Percentiles rank a stretch among this genome's conserved stretches.
Conservation (phyloP, 176 grass and related monocot genomes). For the Oryza meyeriana region DNA sequence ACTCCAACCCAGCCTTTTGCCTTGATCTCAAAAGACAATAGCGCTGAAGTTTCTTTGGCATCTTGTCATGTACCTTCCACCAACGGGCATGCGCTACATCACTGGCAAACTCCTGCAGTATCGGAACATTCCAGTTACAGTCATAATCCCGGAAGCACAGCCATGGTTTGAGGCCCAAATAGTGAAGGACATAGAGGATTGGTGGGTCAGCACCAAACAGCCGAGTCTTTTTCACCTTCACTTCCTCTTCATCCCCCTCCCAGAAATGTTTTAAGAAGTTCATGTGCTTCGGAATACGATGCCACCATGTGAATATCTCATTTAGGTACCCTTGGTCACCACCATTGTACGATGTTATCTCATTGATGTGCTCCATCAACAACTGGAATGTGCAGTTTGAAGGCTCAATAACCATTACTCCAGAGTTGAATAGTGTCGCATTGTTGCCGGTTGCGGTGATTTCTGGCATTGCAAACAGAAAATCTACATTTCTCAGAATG, state of each 20-base stretch:
- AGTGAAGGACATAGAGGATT: conserved; percentile 78
- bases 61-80: conserved; percentile 84
- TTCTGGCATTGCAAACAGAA: conserved; percentile 87
- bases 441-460: conserved; percentile 86
- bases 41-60: conserved; percentile 71
- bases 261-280: conserved; percentile 98
- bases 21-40: conserved; percentile 79
- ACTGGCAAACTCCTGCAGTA: conserved; percentile 75
- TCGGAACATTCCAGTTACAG: conserved; percentile 85
- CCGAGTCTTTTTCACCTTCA: conserved; percentile 75
- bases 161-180: conserved; percentile 79
- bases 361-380: conserved; percentile 91
- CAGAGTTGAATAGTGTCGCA: conserved; percentile 91
- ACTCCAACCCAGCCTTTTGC: conserved; percentile 85
- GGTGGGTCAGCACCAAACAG: conserved; percentile 74
- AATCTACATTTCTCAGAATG: conserved; percentile 86
- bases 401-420: conserved; percentile 90
- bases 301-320: conserved; percentile 99
- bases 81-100: conserved; percentile 70
- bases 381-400: conserved; percentile 92
- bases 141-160: conserved; percentile 91
- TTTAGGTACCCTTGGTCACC: conserved; percentile 94
- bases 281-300: conserved; percentile 84
- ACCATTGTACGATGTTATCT: conserved; percentile 87
- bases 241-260: conserved; percentile 79